phyloP scores from a whole-genome alignment of 2,329 filamentous ascomycete genomes.

The Clarireedia monteithiana region DNA sequence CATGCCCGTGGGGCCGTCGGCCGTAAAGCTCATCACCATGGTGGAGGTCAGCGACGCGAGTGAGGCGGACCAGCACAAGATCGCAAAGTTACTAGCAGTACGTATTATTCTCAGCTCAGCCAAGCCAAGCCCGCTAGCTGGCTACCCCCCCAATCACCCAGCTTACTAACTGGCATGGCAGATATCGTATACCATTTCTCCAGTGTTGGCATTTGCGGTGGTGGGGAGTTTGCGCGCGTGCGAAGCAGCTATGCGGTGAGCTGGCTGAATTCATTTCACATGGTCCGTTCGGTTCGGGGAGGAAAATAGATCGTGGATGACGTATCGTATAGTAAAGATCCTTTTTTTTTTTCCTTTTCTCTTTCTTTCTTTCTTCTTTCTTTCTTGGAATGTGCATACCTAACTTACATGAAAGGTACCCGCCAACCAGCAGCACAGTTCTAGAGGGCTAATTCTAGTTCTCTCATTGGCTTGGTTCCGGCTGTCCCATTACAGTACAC shows the following conservation, averaged over 20 bases:
- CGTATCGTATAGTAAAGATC: too few species aligned
- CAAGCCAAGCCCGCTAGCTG: too few species aligned
- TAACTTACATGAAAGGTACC: too few species aligned
- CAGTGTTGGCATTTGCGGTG: slow-evolving; percentile 32
- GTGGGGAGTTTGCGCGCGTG: slow-evolving; percentile 31
- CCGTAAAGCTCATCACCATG: slow-evolving; percentile 40
- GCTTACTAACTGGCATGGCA: slow-evolving; percentile 9
- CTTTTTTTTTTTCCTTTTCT: too few species aligned
- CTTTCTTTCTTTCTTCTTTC: too few species aligned
- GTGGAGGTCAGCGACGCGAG: slow-evolving; percentile 36
- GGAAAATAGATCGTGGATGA: neutral
- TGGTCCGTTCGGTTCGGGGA: neutral
- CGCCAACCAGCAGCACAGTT: too few species aligned
- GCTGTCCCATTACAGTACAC: too few species aligned
- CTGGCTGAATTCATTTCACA: neutral
- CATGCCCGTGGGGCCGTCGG: slow-evolving; percentile 40
- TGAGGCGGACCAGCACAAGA: slow-evolving; percentile 35
- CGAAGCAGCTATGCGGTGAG: slow-evolving; percentile 17
- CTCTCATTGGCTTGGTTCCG: too few species aligned
- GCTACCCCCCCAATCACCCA: too few species aligned
- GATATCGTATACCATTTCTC: slow-evolving; percentile 34
- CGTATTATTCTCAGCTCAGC: neutral
- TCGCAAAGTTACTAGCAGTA: slow-evolving; percentile 37
- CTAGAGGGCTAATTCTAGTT: too few species aligned
- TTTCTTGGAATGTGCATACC: too few species aligned